Evolutionary conservation across 176 grass and related monocot species (phyloP).

Genomic region (Musa acuminata): DNA sequence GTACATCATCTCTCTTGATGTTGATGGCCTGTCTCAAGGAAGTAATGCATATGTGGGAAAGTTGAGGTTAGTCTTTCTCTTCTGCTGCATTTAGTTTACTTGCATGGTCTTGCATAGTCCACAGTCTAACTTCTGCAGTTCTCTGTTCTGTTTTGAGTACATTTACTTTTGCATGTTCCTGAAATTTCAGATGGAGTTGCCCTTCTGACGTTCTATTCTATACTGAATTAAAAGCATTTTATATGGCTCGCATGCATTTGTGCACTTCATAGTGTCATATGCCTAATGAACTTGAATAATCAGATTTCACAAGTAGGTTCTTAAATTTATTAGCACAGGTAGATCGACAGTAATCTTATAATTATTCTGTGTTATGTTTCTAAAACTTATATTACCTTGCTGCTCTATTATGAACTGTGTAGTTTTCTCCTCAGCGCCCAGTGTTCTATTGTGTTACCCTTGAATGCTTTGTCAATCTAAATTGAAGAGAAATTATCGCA

Average conservation of each 20-base stretch:
- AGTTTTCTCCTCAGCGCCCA: too few relatives aligned
- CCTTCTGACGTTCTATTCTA: not conserved
- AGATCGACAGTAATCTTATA: too few relatives aligned
- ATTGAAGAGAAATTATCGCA: too few relatives aligned
- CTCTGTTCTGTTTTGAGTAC: not conserved
- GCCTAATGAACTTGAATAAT: too few relatives aligned
- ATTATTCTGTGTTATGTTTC: too few relatives aligned
- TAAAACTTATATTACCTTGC: too few relatives aligned
- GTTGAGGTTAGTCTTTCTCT: slow-evolving; percentile 42
- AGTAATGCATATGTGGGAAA: slow-evolving; percentile 87
- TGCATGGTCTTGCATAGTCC: not conserved
- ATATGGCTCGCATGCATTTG: not conserved
- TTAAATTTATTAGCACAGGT: too few relatives aligned
- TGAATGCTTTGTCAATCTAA: too few relatives aligned
- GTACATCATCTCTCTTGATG: slow-evolving; percentile 87
- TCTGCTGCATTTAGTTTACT: slow-evolving; percentile 7
- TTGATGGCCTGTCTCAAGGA: slow-evolving; percentile 64
- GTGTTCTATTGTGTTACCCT: too few relatives aligned
- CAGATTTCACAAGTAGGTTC: too few relatives aligned
- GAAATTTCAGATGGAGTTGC: not conserved
- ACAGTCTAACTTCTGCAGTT: not conserved
- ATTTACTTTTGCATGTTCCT: not conserved
- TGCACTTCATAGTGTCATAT: too few relatives aligned
- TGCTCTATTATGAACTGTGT: too few relatives aligned
- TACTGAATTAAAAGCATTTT: not conserved